phyloP scores from a whole-genome alignment of 306 rosid genomes.

The Abrus pulchellus region DNA sequence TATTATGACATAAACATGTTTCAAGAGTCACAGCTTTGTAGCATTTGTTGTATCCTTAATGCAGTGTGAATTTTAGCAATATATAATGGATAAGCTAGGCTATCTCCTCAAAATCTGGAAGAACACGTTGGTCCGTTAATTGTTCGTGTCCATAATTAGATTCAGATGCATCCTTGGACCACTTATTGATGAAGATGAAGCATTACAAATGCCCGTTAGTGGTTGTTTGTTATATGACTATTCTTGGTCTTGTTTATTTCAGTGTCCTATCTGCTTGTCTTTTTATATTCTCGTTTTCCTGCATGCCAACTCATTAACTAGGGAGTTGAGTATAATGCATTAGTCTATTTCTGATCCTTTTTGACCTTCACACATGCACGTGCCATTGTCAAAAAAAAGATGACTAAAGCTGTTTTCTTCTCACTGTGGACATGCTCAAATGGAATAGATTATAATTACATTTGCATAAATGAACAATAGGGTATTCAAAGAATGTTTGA shows the following conservation, averaged over 20 bases:
- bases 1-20: background rate
- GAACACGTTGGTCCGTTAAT: conserved; percentile 39
- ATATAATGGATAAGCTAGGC: conserved; percentile 73
- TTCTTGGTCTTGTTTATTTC: conserved; percentile 2
- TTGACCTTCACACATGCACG: background rate
- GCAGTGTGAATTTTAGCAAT: conserved; percentile 75
- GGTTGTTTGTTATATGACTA: conserved; percentile 34
- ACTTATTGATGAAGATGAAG: conserved; percentile 59
- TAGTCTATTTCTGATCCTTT: background rate
- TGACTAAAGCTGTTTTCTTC: background rate
- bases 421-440: background rate
- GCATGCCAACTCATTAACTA: background rate
- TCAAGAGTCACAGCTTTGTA: background rate
- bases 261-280: background rate
- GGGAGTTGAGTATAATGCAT: background rate
- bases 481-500: background rate
- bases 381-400: background rate
- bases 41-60: background rate
- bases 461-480: background rate
- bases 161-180: conserved; percentile 48
- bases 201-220: conserved; percentile 69
- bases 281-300: conserved; percentile 26
- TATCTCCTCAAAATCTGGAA: conserved; percentile 65
- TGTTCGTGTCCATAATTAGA: conserved; percentile 77
- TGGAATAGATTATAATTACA: background rate